A percentile compares a stretch with the other conserved stretches of the same genome.
phyloP scores from a whole-genome alignment of 371 early-diverging fungal genomes.

The Gilbertella persicaria region DNA sequence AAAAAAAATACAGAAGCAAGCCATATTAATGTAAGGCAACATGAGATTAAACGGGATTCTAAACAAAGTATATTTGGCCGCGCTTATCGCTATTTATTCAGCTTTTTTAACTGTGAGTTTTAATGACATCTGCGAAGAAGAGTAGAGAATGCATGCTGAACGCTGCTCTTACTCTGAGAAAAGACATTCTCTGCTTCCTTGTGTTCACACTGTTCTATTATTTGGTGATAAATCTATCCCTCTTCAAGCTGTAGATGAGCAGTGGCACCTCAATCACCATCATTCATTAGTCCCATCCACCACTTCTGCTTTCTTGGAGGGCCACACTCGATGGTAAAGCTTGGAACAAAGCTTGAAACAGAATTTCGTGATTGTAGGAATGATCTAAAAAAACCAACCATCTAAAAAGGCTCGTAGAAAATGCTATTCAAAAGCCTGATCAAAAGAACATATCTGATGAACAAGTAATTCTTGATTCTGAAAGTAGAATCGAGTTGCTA shows the following conservation, averaged over 20 bases:
- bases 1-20: neutral
- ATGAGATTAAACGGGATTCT: neutral
- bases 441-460: no score
- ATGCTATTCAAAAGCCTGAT: no score
- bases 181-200: neutral
- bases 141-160: neutral
- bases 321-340: no score
- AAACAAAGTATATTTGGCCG: neutral
- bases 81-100: neutral
- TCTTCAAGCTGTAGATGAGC: neutral
- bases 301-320: no score
- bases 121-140: neutral
- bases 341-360: no score
- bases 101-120: neutral
- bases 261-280: neutral
- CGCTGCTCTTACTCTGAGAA: neutral
- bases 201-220: neutral
- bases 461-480: no score
- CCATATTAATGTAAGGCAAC: neutral
- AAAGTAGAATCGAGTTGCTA: no score
- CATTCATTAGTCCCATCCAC: no score
- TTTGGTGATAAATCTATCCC: neutral
- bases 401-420: no score
- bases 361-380: no score
- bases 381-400: no score